Evolutionary conservation across 495 filamentous ascomycete species (phyloP).

Genomic region (Penicillium lividum): DNA sequence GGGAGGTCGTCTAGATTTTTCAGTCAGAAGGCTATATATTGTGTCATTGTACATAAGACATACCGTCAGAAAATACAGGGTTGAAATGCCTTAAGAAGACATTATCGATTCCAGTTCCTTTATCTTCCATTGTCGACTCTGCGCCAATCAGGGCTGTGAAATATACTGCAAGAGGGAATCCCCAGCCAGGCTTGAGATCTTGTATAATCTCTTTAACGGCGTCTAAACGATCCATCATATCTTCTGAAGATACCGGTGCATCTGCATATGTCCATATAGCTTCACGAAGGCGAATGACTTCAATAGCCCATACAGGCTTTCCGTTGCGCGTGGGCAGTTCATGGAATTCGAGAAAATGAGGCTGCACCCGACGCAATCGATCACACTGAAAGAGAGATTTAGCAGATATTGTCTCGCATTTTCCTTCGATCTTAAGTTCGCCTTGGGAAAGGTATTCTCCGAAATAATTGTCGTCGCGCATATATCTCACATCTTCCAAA

Average conservation of each 20-base stretch:
- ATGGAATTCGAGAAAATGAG: background rate
- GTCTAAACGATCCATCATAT: background rate
- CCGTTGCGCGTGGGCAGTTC: background rate
- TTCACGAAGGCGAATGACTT: constrained; percentile 7
- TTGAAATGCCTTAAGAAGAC: no score
- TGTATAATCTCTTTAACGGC: constrained; percentile 8
- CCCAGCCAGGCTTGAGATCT: background rate
- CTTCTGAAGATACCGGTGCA: background rate
- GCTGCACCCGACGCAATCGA: constrained; percentile 11
- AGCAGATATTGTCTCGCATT: constrained; percentile 16
- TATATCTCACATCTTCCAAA: constrained; percentile 13
- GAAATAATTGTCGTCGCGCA: constrained; percentile 26
- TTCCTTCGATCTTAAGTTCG: constrained; percentile 26
- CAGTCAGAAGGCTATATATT: no score
- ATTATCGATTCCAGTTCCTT: background rate
- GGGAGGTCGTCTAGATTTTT: no score
- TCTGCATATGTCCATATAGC: background rate
- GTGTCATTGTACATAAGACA: no score
- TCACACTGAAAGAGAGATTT: constrained; percentile 2
- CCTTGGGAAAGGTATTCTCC: constrained; percentile 43
- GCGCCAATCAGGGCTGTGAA: constrained; percentile 8
- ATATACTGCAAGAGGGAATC: constrained; percentile 10
- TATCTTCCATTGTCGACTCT: background rate
- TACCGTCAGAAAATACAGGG: no score
- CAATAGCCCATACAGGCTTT: constrained; percentile 4